Percentiles rank a stretch among this genome's conserved stretches.
These are phyloP conservation scores for Candida namnaoensis DNA, from an alignment of 805 yeast species.

Conservation along the genomic window DNA sequence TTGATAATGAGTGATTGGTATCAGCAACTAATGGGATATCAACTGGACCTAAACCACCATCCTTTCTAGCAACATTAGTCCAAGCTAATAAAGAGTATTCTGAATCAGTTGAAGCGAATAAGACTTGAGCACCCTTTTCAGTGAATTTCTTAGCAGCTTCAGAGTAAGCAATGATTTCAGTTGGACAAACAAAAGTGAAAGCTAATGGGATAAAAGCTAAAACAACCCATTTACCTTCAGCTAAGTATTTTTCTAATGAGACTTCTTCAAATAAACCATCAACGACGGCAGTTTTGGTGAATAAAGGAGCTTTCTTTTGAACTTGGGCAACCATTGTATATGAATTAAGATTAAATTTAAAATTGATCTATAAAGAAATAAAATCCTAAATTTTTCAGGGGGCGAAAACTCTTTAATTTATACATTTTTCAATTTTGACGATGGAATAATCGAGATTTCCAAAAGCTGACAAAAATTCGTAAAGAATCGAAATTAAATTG, in stretches of 20 bases:
- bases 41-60: conserved; percentile 96
- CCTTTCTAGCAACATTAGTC: conserved; percentile 94
- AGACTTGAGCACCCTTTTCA: conserved; percentile 78
- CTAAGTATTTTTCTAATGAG: conserved; percentile 75
- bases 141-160: conserved; percentile 88
- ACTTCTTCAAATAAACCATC: conserved; percentile 96
- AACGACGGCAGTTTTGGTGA: conserved; percentile 95
- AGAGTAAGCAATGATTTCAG: conserved; percentile 97
- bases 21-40: conserved; percentile 93
- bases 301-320: conserved; percentile 94
- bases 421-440: too few species aligned
- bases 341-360: background rate
- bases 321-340: conserved; percentile 75
- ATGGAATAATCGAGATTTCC: too few species aligned
- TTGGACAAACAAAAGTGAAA: conserved; percentile 99
- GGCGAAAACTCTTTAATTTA: background rate
- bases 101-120: conserved; percentile 97
- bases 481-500: too few species aligned
- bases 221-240: conserved; percentile 93
- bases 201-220: conserved; percentile 98
- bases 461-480: too few species aligned
- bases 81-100: conserved; percentile 96
- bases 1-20: conserved; percentile 90
- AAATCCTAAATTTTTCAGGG: background rate
- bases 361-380: too few species aligned